Base-by-base conservation (phyloP, 768 basidiomycete genomes). In the Phlegmacium glaucopus region DNA sequence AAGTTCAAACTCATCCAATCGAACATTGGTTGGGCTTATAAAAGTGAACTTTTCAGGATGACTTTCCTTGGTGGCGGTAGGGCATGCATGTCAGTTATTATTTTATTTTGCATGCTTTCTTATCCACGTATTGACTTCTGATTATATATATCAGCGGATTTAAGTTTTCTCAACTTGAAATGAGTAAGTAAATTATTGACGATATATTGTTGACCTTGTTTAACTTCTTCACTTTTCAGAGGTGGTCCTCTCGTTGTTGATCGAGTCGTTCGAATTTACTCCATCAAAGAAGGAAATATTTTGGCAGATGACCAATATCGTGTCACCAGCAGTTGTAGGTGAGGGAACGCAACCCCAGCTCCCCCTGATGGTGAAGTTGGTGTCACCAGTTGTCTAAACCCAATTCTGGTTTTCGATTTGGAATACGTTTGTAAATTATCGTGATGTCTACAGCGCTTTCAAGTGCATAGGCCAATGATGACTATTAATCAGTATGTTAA, bases 1-100 rank as follows among this genome's bases (percentile, higher is more conserved):
- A 42, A 42, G 62, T 56, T 10, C 22, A 5, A 4, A 22, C 8
- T 27, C 32, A 34, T 25, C 4, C 27, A n/a, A 16, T 11, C 12
- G 10, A 27, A 4, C 28, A n/a, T 30, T 30, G 15, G 5, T 5
- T 35, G 16, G 30, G n/a, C 22, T 22, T 22, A 27, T n/a, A 40
- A 13, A 6, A 17, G 15, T 10, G 22, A 22, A 22, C 22, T 22
- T 5, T 12, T 42, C 32, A 75, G 74, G 48, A 69, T 75, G 70
- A 69, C 74, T 0, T 76, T 74, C 63, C 48, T 71, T 36, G 72
- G 67, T 18, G 73, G 75, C 18, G 64, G 67, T 6, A 61, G 72
- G 29, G 62, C 69, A 0, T 76, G 74, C 67, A 72, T 72, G 71
- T 72, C 52, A 44, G 70, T 64, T 18, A 22, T 22, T 12, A 10